Evolutionary conservation across 768 basidiomycete genomes (phyloP).

Genomic region (Boletus vermiculosoides): DNA sequence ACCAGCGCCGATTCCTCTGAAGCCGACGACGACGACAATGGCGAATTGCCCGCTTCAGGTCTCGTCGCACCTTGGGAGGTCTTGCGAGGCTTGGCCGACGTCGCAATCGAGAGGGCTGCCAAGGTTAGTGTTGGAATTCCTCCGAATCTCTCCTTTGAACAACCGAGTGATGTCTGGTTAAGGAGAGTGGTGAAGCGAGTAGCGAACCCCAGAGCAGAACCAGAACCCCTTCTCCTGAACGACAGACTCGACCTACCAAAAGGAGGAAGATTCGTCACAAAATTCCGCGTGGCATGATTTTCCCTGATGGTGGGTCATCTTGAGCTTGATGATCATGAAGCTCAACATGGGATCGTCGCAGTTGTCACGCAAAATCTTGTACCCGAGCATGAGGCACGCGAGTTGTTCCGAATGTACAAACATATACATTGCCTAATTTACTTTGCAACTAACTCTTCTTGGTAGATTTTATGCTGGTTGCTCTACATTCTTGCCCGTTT

Average conservation of each 20-base stretch:
- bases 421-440: neutral
- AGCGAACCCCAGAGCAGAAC: slow-evolving; percentile 76
- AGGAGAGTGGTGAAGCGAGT: slow-evolving; percentile 72
- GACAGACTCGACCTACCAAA: slow-evolving; percentile 66
- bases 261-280: slow-evolving; percentile 71
- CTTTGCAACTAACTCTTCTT: slow-evolving; percentile 11
- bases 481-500: slow-evolving; percentile 86
- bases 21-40: slow-evolving; percentile 77
- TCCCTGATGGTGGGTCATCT: slow-evolving; percentile 66
- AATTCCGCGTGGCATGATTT: slow-evolving; percentile 54
- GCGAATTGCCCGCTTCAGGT: slow-evolving; percentile 76
- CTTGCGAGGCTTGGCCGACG: slow-evolving; percentile 75
- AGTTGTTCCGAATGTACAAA: slow-evolving; percentile 76
- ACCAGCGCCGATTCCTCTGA: slow-evolving; percentile 83
- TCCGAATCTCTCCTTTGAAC: slow-evolving; percentile 1
- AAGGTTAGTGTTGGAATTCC: slow-evolving; percentile 47
- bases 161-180: slow-evolving; percentile 14
- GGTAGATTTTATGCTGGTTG: slow-evolving; percentile 89
- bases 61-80: slow-evolving; percentile 89
- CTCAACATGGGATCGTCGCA: slow-evolving; percentile 28
- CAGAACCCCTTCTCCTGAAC: slow-evolving; percentile 70
- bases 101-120: slow-evolving; percentile 74
- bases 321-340: neutral
- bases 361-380: slow-evolving; percentile 86
- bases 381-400: slow-evolving; percentile 77